These are phyloP conservation scores for Tetrapisispora pingtungensis DNA, from an alignment of 805 yeast species.

Conservation along the genomic window DNA sequence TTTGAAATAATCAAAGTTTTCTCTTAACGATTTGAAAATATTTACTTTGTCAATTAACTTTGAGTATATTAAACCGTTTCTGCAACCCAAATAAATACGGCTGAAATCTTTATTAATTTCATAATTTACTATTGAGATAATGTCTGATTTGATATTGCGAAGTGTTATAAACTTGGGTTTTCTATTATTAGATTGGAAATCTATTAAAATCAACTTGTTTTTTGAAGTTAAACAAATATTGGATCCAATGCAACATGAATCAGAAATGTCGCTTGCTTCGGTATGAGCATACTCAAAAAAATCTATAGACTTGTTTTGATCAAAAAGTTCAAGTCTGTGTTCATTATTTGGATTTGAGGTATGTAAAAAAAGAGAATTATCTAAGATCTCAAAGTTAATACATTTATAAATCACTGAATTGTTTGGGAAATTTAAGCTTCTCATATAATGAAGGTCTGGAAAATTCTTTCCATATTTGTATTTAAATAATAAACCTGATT, in stretches of 20 bases:
- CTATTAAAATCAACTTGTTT: background rate
- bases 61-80: background rate
- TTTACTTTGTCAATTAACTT: background rate
- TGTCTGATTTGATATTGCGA: background rate
- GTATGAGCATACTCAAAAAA: background rate
- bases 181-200: background rate
- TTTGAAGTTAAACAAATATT: background rate
- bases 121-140: background rate
- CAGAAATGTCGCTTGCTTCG: background rate
- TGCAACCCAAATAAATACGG: slow-evolving; percentile 1
- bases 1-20: background rate
- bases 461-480: background rate
- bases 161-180: background rate
- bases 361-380: background rate
- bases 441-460: background rate
- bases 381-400: background rate
- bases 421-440: background rate
- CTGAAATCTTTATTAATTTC: background rate
- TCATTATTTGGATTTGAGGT: background rate
- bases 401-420: background rate
- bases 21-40: background rate
- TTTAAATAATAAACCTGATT: background rate
- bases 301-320: background rate
- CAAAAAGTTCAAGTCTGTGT: background rate
- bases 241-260: background rate